A percentile compares a stretch with the other conserved stretches of the same genome.
phyloP scores from a whole-genome alignment of 345 rosid genomes.

The Abelmoschus esculentus region DNA sequence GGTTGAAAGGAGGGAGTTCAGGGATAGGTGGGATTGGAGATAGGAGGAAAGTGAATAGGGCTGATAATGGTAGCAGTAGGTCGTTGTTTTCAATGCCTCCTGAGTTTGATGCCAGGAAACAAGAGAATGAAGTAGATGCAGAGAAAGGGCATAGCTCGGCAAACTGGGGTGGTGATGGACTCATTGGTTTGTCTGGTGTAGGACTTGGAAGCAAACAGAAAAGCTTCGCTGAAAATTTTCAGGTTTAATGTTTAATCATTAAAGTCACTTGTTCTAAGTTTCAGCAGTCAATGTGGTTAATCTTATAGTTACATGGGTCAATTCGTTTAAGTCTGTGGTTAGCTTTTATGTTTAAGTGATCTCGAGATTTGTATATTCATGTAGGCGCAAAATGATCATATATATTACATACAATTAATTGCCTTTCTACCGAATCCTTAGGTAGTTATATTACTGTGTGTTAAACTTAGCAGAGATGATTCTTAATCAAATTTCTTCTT shows the following conservation, averaged over 20 bases:
- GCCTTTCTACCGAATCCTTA: not conserved
- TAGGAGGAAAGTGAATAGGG: conserved; percentile 45
- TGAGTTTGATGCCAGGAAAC: conserved; percentile 64
- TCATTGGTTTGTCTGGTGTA: conserved; percentile 64
- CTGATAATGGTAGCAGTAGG: conserved; percentile 37
- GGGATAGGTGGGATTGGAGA: conserved; percentile 51
- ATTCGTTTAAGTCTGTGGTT: not conserved
- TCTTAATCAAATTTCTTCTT: not conserved
- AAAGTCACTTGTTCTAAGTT: not conserved
- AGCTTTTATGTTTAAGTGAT: not conserved
- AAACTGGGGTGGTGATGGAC: conserved; percentile 78
- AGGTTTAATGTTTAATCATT: conserved; percentile 26
- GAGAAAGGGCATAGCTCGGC: conserved; percentile 39
- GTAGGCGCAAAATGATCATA: not conserved
- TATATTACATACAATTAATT: not conserved
- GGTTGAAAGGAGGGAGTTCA: conserved; percentile 53
- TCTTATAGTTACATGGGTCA: not conserved
- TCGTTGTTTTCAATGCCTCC: conserved; percentile 69
- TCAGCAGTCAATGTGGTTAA: not conserved
- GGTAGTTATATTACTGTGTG: not conserved
- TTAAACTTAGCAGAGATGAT: not conserved
- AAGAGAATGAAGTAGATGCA: conserved; percentile 34
- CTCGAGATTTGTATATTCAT: not conserved
- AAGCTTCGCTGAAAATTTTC: conserved; percentile 71
- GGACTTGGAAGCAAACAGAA: conserved; percentile 66